phyloP scores from a whole-genome alignment of 305 asterid genomes.

The Rubia tinctorum region DNA sequence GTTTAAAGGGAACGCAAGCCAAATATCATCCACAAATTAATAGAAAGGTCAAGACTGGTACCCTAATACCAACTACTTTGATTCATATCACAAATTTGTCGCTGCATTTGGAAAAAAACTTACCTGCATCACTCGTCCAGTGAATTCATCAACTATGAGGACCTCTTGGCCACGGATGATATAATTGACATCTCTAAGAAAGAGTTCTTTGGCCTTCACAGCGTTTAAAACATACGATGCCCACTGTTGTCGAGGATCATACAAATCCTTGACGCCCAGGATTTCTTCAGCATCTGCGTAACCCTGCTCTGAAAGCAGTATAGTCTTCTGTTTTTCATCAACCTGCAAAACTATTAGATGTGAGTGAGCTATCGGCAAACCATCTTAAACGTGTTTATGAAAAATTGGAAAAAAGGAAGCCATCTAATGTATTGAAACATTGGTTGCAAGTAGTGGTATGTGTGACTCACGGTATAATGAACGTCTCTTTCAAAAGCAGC shows the following conservation, averaged over 20 bases:
- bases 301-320: constrained; percentile 91
- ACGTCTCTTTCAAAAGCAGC: constrained; percentile 82
- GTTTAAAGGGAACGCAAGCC: not conserved
- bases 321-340: constrained; percentile 89
- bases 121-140: constrained; percentile 99
- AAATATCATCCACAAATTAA: not conserved
- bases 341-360: constrained; percentile 52
- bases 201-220: constrained; percentile 91
- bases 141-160: constrained; percentile 94
- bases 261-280: constrained; percentile 85
- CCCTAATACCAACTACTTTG: not conserved
- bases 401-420: no score
- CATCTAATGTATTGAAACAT: no score
- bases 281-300: constrained; percentile 99
- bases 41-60: not conserved
- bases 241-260: constrained; percentile 99
- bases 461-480: constrained; percentile 79
- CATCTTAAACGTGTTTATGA: no score
- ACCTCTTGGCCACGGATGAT: constrained; percentile 94
- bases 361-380: constrained; percentile 10
- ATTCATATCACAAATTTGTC: not conserved
- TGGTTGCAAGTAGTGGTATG: no score
- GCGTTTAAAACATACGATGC: constrained; percentile 94
- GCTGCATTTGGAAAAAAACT: not conserved
- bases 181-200: constrained; percentile 92